These are phyloP conservation scores for Apophysomyces elegans DNA, from an alignment of 371 early-diverging fungal genomes.

Conservation along the genomic window DNA sequence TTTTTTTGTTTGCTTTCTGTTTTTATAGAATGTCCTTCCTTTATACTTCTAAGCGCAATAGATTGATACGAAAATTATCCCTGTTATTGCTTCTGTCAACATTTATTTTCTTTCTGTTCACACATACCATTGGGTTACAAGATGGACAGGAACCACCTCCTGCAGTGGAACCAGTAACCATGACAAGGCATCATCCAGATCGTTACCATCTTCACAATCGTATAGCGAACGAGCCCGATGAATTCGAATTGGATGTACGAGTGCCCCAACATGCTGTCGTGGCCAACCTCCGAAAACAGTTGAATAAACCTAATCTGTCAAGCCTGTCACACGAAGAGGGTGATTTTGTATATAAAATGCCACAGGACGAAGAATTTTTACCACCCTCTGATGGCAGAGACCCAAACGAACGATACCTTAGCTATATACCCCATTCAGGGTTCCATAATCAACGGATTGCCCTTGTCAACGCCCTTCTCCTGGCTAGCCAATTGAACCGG, in stretches of 20 bases:
- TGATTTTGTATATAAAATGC: slow-evolving; percentile 20
- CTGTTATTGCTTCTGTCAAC: slow-evolving; percentile 14
- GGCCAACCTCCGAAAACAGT: slow-evolving; percentile 10
- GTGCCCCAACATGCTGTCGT: slow-evolving; percentile 1
- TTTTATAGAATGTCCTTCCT: slow-evolving; percentile 16
- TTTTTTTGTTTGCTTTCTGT: too few species aligned
- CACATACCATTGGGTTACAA: neutral
- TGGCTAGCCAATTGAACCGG: slow-evolving; percentile 54
- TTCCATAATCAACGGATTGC: slow-evolving; percentile 65
- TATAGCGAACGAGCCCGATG: slow-evolving; percentile 1
- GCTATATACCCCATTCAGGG: slow-evolving; percentile 66
- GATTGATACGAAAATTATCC: slow-evolving; percentile 17
- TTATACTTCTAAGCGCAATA: slow-evolving; percentile 23
- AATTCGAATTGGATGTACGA: slow-evolving; percentile 2
- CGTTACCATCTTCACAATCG: slow-evolving; percentile 9
- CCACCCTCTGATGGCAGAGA: slow-evolving; percentile 24
- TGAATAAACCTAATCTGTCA: neutral
- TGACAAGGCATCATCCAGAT: neutral
- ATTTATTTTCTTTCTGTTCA: slow-evolving; percentile 8
- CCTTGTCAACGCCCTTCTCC: slow-evolving; percentile 56
- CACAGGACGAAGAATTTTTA: slow-evolving; percentile 18
- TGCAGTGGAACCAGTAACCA: neutral
- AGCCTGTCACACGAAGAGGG: neutral
- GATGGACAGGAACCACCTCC: neutral
- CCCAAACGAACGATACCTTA: slow-evolving; percentile 40